phyloP scores from a whole-genome alignment of 2,329 filamentous ascomycete species.

The Colletotrichum camelliae region DNA sequence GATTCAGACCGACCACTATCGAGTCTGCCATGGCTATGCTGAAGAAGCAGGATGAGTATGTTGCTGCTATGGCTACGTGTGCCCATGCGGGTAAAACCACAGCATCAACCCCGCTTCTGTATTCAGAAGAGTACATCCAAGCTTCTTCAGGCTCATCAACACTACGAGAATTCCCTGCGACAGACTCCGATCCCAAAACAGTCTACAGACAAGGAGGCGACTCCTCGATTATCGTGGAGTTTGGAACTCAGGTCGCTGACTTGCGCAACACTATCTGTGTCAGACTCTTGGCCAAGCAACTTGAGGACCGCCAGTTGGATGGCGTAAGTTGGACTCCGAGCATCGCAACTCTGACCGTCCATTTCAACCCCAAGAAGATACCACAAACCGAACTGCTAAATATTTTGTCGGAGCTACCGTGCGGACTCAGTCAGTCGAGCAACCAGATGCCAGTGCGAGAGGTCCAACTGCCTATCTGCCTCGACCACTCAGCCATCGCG shows the following conservation, averaged over 20 bases:
- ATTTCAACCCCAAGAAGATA: neutral
- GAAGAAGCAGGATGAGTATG: neutral
- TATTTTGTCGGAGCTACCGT: neutral
- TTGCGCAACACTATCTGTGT: neutral
- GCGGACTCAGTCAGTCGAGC: neutral
- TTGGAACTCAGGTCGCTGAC: neutral
- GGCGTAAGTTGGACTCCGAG: neutral
- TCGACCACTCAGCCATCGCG: slow-evolving; percentile 35
- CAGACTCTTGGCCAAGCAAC: neutral
- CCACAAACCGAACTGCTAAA: neutral
- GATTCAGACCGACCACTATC: neutral
- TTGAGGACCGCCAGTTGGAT: neutral
- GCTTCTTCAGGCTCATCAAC: neutral
- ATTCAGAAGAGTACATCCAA: neutral
- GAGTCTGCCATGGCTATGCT: neutral
- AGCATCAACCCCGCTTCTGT: neutral
- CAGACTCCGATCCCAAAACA: neutral
- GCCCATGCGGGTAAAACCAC: neutral
- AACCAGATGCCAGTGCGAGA: slow-evolving; percentile 17
- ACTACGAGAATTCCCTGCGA: neutral
- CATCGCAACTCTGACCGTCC: neutral
- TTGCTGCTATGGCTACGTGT: neutral
- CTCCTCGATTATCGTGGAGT: neutral
- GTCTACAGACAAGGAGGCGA: neutral
- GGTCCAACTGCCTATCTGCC: slow-evolving; percentile 33